These are phyloP conservation scores for Boehmeria nivea DNA, from an alignment of 306 rosid genomes.

Conservation along the genomic window DNA sequence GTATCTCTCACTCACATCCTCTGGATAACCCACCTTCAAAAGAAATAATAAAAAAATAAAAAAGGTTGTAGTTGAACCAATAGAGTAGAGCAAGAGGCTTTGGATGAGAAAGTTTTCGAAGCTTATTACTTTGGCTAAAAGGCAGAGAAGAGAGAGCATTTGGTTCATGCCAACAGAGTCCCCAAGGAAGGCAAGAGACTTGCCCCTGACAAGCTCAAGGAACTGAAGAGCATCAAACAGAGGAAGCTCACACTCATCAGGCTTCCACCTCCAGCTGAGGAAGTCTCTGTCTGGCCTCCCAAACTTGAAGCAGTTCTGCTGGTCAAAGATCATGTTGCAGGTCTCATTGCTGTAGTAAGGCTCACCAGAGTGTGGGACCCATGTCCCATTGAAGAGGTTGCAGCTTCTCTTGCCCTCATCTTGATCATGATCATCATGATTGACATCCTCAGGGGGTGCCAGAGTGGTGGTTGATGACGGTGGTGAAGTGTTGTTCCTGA, in stretches of 20 bases:
- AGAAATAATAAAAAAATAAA: too few species aligned
- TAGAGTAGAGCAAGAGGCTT: background rate
- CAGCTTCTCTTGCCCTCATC: conserved; percentile 25
- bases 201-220: conserved; percentile 56
- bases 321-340: conserved; percentile 53
- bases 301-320: conserved; percentile 75
- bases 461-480: conserved; percentile 17
- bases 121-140: conserved; percentile 42
- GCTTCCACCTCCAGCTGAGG: conserved; percentile 84
- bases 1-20: conserved; percentile 42
- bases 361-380: conserved; percentile 50
- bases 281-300: conserved; percentile 67
- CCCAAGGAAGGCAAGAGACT: conserved; percentile 79
- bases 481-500: conserved; percentile 20
- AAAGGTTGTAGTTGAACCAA: background rate
- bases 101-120: background rate
- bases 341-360: conserved; percentile 62
- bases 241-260: conserved; percentile 73
- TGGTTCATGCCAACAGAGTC: conserved; percentile 86
- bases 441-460: conserved; percentile 16
- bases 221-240: conserved; percentile 63
- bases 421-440: conserved; percentile 2
- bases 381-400: conserved; percentile 55
- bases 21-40: conserved; percentile 59
- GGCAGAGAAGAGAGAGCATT: conserved; percentile 79